These are phyloP conservation scores for Lepidium didymum DNA, from an alignment of 345 rosid genomes.

Conservation along the genomic window DNA sequence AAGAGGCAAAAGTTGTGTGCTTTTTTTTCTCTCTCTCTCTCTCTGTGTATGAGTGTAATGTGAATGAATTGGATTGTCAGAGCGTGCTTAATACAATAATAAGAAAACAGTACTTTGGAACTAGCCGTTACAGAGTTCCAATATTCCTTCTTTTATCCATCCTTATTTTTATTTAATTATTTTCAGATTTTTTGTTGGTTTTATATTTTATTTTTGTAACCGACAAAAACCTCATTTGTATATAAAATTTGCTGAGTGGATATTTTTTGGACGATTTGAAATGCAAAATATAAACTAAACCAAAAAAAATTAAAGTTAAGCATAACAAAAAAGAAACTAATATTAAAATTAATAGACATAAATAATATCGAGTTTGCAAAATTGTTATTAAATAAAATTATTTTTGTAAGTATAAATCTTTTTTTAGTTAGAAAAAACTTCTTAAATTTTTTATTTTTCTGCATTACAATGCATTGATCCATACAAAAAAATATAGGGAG, in stretches of 20 bases:
- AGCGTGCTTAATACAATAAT: constrained; percentile 18
- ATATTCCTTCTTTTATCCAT: constrained; percentile 20
- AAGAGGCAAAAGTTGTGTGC: not conserved
- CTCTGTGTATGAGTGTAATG: not conserved
- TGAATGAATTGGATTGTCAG: constrained; percentile 12
- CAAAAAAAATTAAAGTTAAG: too few species aligned
- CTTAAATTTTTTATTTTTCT: too few species aligned
- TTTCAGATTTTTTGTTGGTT: not conserved
- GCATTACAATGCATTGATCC: too few species aligned
- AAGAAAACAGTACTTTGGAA: constrained; percentile 13
- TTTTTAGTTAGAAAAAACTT: too few species aligned
- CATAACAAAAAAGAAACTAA: too few species aligned
- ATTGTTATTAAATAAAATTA: too few species aligned
- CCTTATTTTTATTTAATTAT: not conserved
- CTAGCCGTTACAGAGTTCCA: constrained; percentile 28
- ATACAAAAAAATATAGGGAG: too few species aligned
- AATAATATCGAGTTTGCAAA: too few species aligned
- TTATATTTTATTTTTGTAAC: not conserved
- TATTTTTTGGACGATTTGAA: not conserved
- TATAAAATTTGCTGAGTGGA: not conserved
- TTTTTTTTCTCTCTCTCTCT: not conserved
- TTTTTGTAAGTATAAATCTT: too few species aligned
- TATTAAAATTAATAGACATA: too few species aligned
- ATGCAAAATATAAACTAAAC: not conserved
- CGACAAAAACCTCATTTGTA: constrained; percentile 1